Conservation (phyloP, 2,329 filamentous ascomycete genomes). For the Botrytis medusae region DNA sequence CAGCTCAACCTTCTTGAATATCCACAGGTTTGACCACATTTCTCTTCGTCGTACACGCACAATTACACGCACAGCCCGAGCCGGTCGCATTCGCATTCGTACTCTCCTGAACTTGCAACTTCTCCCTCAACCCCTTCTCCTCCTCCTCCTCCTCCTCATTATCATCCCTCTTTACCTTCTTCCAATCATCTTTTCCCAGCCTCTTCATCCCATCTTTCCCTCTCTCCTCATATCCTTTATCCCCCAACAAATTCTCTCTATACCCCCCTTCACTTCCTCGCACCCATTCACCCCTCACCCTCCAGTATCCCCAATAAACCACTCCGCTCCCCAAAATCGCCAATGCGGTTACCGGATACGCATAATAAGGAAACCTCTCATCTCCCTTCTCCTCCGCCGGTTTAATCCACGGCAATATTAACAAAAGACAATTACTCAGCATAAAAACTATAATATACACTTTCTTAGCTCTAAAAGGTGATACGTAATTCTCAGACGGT, state of each 20-base stretch:
- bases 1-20: not conserved
- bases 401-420: not conserved
- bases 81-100: not conserved
- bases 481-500: not conserved
- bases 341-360: not conserved
- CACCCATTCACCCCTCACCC: not conserved
- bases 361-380: not conserved
- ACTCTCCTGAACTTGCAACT: not conserved
- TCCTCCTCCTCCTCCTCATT: rapidly evolving
- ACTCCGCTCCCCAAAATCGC: not conserved
- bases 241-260: not conserved
- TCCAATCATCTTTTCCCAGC: not conserved
- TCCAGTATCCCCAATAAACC: not conserved
- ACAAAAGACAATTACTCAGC: not conserved
- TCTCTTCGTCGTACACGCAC: not conserved
- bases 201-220: not conserved
- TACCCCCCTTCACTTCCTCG: no score
- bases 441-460: not conserved
- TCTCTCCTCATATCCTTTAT: not conserved
- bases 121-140: not conserved
- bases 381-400: not conserved
- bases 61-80: not conserved
- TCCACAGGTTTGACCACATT: not conserved
- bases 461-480: not conserved
- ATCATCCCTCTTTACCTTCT: not conserved